phyloP scores from a whole-genome alignment of 805 yeast genomes.

The Candida oleophila region DNA sequence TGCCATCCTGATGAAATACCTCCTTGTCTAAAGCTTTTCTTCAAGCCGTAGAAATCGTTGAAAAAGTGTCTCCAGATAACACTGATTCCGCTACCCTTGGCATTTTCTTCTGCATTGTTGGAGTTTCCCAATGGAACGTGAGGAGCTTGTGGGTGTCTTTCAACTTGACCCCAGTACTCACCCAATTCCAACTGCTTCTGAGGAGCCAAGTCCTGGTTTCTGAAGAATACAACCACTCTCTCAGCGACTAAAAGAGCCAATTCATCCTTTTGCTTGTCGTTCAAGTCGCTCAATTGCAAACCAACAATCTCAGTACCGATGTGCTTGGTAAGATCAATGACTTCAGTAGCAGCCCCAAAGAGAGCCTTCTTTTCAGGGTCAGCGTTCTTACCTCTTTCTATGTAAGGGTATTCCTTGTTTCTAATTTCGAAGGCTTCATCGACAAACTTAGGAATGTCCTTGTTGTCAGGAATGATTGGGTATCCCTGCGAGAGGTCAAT shows the following conservation, averaged over 20 bases:
- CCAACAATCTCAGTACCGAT: constrained; percentile 53
- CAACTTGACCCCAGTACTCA: constrained; percentile 45
- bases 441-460: constrained; percentile 33
- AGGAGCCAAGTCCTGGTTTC: constrained; percentile 46
- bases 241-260: constrained; percentile 47
- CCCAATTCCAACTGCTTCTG: constrained; percentile 45
- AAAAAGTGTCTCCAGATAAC: constrained; percentile 30
- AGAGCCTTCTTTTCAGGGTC: constrained; percentile 38
- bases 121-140: constrained; percentile 18
- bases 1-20: constrained; percentile 41
- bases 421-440: constrained; percentile 42
- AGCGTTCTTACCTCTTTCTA: constrained; percentile 35
- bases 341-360: constrained; percentile 41
- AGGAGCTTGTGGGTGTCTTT: constrained; percentile 36
- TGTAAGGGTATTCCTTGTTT: constrained; percentile 30
- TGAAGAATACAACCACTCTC: constrained; percentile 51
- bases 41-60: constrained; percentile 17
- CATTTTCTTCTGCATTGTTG: constrained; percentile 2
- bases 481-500: constrained; percentile 39
- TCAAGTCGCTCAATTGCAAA: constrained; percentile 41
- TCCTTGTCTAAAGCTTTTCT: constrained; percentile 20
- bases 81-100: constrained; percentile 21
- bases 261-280: constrained; percentile 45
- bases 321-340: constrained; percentile 42
- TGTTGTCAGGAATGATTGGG: constrained; percentile 34